These are phyloP conservation scores for Ceriops tagal DNA, from an alignment of 345 rosid genomes.

Conservation along the genomic window DNA sequence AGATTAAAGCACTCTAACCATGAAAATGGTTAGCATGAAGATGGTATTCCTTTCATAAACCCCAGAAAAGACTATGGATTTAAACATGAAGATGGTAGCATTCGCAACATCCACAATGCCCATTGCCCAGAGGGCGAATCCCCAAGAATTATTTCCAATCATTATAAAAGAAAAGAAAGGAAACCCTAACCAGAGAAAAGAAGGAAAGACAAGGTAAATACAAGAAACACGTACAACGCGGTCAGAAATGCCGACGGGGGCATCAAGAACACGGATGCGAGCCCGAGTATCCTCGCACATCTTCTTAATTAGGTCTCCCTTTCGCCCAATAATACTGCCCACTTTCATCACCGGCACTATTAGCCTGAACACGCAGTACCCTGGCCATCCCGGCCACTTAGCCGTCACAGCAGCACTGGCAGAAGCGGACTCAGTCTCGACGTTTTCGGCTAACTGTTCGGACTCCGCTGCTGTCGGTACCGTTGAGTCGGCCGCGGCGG, in stretches of 20 bases:
- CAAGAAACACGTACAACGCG: conserved; percentile 51
- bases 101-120: too few relatives aligned
- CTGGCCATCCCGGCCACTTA: conserved; percentile 90
- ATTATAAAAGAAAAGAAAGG: too few relatives aligned
- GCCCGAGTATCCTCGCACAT: conserved; percentile 91
- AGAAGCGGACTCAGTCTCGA: neutral
- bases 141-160: too few relatives aligned
- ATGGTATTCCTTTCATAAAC: too few relatives aligned
- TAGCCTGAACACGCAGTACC: conserved; percentile 70
- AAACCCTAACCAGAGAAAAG: too few relatives aligned
- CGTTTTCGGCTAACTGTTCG: neutral
- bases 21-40: too few relatives aligned
- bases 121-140: too few relatives aligned
- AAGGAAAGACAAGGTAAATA: too few relatives aligned
- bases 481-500: neutral
- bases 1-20: too few relatives aligned
- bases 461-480: too few relatives aligned
- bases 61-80: too few relatives aligned
- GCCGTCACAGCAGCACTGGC: neutral
- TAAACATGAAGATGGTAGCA: too few relatives aligned
- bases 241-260: conserved; percentile 51
- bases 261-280: conserved; percentile 76
- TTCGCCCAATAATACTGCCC: conserved; percentile 82
- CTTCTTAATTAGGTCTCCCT: conserved; percentile 79
- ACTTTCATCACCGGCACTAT: conserved; percentile 71